Evolutionary conservation across 306 rosid genomes (phyloP), one percentile per base, ranked within the genome.

Genomic region (Arachis stenosperma): DNA sequence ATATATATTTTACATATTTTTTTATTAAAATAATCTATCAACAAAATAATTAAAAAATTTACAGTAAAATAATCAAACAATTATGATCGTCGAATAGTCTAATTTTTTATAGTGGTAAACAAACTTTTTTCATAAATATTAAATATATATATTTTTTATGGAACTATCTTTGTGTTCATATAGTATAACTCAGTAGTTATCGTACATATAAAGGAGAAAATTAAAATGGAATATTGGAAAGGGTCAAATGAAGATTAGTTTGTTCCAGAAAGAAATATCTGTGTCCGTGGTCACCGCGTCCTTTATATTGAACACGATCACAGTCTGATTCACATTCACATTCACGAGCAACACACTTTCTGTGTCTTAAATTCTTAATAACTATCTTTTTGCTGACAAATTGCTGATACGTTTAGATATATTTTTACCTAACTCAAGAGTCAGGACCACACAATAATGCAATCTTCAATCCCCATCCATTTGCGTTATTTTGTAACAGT

Each of bases 261-360:
- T 53, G 30, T 13, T 58, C 58, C 54, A 40, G 66, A 71, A 70
- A 59, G 40, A 40, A 39, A 8, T 17, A 29, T 30, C 17, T 42
- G 46, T 42, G 4, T 58, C 36, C 1, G 46, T 54, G 71, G 15
- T 66, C 47, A 70, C 70, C 59, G 72, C 79, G 29, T 81, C 43
- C 55, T 56, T 58, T 27, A 68, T 14, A 8, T 58, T 40, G 78
- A 72, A 66, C 15, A 40, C 69, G 85, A 61, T 29, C 73, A 29
- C 0, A 61, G 63, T 79, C 57, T 7, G 44, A 40, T 13, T 80
- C 64, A 55, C 17, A 46, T 0, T 5, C 12, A 14, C 60, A 13
- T 13, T 6, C 3, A 2, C 27, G 0, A 22, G 29, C n/a, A 52
- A 8, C 48, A 68, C 14, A 53, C 53, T 30, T 67, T 69, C 9